Conservation (phyloP, 1,139 yeast genomes). For the Geotrichum bryndzae region DNA sequence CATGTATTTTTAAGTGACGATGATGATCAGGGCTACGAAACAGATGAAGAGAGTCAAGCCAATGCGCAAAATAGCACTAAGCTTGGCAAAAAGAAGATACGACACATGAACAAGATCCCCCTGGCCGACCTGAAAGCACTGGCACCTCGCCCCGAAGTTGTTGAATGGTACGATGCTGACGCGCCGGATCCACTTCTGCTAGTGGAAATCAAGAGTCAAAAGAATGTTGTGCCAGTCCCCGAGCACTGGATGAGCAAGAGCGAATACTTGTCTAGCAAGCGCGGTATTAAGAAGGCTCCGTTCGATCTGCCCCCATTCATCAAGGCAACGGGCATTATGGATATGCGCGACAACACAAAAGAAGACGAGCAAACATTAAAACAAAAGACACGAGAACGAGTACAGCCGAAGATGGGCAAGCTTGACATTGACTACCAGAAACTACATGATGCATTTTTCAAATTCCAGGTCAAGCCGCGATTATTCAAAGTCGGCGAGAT, state of each 20-base stretch:
- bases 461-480: conserved; percentile 67
- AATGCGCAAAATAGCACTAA: conserved; percentile 22
- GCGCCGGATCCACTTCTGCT: conserved; percentile 70
- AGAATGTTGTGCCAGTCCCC: conserved; percentile 74
- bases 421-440: conserved; percentile 82
- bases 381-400: conserved; percentile 74
- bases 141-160: conserved; percentile 58
- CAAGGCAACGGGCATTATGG: conserved; percentile 77
- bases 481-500: conserved; percentile 67
- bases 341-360: conserved; percentile 62
- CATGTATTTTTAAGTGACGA: conserved; percentile 36
- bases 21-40: conserved; percentile 21
- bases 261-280: conserved; percentile 67
- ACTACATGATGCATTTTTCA: conserved; percentile 81
- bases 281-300: conserved; percentile 66
- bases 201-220: conserved; percentile 57
- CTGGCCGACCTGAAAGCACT: conserved; percentile 61
- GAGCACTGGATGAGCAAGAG: conserved; percentile 76
- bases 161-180: conserved; percentile 85
- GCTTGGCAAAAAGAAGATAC: conserved; percentile 42
- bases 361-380: conserved; percentile 54
- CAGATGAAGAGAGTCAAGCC: conserved; percentile 26
- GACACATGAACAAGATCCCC: conserved; percentile 53
- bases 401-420: conserved; percentile 84
- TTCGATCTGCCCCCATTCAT: conserved; percentile 77